These are phyloP conservation scores for Warburgia ugandensis DNA, from an alignment of 164 flowering plant genomes.

Conservation along the genomic window DNA sequence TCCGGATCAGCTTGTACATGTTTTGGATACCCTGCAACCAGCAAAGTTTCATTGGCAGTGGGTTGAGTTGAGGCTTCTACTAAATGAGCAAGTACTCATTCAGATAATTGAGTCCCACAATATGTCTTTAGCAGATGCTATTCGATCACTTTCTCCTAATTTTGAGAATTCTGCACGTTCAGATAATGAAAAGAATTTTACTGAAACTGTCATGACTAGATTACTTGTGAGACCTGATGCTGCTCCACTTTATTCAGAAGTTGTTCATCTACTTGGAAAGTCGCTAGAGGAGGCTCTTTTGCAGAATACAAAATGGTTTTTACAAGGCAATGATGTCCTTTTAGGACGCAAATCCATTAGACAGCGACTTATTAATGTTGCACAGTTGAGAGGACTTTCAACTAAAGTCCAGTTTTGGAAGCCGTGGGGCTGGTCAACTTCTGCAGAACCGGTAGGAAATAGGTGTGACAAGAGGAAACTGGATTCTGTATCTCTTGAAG, in stretches of 20 bases:
- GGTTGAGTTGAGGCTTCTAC: conserved; percentile 90
- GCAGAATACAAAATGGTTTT: conserved; percentile 80
- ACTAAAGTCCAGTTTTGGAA: conserved; percentile 64
- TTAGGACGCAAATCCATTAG: conserved; percentile 83
- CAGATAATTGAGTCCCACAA: conserved; percentile 60
- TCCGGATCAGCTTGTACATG: conserved; percentile 72
- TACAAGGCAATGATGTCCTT: conserved; percentile 79
- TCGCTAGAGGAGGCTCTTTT: conserved; percentile 81
- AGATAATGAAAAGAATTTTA: conserved; percentile 76
- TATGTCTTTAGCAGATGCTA: conserved; percentile 56
- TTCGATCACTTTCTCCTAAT: conserved; percentile 59
- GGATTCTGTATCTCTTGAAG: conserved; percentile 61
- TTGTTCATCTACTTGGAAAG: conserved; percentile 81
- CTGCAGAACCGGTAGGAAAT: conserved; percentile 18
- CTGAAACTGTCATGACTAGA: conserved; percentile 73
- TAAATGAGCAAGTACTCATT: conserved; percentile 82
- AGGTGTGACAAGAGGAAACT: conserved; percentile 51
- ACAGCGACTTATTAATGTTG: conserved; percentile 68
- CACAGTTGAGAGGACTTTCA: conserved; percentile 55
- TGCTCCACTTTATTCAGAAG: conserved; percentile 84
- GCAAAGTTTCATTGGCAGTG: conserved; percentile 99
- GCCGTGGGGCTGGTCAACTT: conserved; percentile 91
- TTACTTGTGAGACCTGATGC: conserved; percentile 96
- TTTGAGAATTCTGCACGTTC: conserved; percentile 52
- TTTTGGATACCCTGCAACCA: conserved; percentile 77